Conservation (phyloP, 129 eudicot species). For the Helianthus tuberosus region DNA sequence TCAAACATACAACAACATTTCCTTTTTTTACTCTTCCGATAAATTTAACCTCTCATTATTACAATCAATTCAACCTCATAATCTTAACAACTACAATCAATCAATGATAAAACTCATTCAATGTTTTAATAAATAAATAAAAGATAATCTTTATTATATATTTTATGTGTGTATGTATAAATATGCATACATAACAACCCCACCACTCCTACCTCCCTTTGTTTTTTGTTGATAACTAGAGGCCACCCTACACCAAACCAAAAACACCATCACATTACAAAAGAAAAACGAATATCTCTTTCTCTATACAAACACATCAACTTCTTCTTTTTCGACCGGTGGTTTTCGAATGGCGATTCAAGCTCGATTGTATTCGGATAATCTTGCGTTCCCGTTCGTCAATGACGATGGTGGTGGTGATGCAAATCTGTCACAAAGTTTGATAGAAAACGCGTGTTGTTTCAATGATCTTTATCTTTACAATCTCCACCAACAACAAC, state of each 20-base stretch:
- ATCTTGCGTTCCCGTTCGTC: slow-evolving; percentile 47
- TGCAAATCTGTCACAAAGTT: slow-evolving; percentile 41
- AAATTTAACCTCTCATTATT: neutral
- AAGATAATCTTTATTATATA: neutral
- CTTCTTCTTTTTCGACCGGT: slow-evolving; percentile 4
- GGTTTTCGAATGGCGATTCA: slow-evolving; percentile 64
- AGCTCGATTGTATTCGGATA: slow-evolving; percentile 61
- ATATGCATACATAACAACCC: slow-evolving; percentile 16
- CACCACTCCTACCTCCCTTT: slow-evolving; percentile 21
- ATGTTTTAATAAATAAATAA: neutral
- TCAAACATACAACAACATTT: neutral
- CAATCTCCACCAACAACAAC: slow-evolving; percentile 53
- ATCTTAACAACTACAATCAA: neutral
- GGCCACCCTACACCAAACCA: slow-evolving; percentile 31
- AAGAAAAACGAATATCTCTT: slow-evolving; percentile 27
- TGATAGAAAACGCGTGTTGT: slow-evolving; percentile 45
- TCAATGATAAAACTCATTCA: neutral
- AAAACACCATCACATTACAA: slow-evolving; percentile 34
- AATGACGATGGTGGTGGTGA: slow-evolving; percentile 35
- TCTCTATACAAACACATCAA: slow-evolving; percentile 19
- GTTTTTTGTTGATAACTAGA: slow-evolving; percentile 36
- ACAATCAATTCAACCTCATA: neutral
- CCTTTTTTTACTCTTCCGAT: neutral
- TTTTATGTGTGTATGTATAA: slow-evolving; percentile 2
- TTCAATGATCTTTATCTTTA: slow-evolving; percentile 45